phyloP scores from a whole-genome alignment of 2,329 filamentous ascomycete species.

The Penicillium sp. region DNA sequence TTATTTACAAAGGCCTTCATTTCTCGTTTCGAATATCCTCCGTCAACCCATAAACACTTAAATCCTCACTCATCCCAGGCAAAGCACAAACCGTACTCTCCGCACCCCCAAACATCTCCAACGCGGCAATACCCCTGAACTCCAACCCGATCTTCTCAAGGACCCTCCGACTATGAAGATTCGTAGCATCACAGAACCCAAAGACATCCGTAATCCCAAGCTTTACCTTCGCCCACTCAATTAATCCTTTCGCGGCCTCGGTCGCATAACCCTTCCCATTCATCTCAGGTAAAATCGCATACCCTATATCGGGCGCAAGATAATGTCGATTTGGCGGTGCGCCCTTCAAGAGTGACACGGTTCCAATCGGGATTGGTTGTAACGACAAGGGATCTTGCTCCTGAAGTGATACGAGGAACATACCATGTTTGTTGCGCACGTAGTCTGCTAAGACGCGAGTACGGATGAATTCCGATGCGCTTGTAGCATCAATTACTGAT shows the following conservation, averaged over 20 bases:
- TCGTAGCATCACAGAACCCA: constrained; percentile 19
- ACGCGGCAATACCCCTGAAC: constrained; percentile 15
- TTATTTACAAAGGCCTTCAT: background rate
- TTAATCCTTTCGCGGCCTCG: constrained; percentile 20
- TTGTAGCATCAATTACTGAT: constrained; percentile 5
- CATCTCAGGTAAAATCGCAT: constrained; percentile 21
- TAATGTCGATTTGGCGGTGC: constrained; percentile 12
- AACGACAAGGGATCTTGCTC: background rate
- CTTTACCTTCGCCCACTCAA: constrained; percentile 16
- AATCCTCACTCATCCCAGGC: constrained; percentile 12
- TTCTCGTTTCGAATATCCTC: background rate
- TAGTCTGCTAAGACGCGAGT: constrained; percentile 5
- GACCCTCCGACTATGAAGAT: constrained; percentile 19
- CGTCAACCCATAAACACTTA: constrained; percentile 15
- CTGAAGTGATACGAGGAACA: constrained; percentile 11
- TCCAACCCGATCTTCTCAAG: constrained; percentile 26
- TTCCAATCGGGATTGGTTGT: constrained; percentile 9
- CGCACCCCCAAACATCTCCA: constrained; percentile 17
- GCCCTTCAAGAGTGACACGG: constrained; percentile 19
- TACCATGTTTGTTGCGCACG: constrained; percentile 6
- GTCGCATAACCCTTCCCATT: constrained; percentile 29
- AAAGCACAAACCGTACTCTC: constrained; percentile 18
- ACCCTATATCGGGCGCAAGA: constrained; percentile 26
- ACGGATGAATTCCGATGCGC: constrained; percentile 11
- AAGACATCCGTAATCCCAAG: constrained; percentile 19